phyloP scores from a whole-genome alignment of 495 filamentous ascomycete genomes.

The Penicillium atrosanguineum region DNA sequence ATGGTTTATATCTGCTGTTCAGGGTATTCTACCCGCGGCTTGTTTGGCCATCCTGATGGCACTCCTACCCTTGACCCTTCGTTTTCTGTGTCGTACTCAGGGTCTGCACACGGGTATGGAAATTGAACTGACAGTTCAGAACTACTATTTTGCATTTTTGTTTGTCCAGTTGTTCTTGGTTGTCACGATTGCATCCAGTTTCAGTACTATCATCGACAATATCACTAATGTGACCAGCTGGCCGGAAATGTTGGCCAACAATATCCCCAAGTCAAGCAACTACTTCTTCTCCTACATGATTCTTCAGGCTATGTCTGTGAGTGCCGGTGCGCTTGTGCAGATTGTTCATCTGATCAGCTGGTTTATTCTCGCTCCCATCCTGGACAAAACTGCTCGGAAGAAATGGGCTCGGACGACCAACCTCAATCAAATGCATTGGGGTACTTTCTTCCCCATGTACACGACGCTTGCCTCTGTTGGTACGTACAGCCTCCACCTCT shows the following conservation, averaged over 20 bases:
- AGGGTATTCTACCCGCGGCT: slow-evolving; percentile 81
- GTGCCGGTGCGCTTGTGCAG: slow-evolving; percentile 88
- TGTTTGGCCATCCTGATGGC: slow-evolving; percentile 77
- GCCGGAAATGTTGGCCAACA: slow-evolving; percentile 71
- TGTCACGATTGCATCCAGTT: slow-evolving; percentile 82
- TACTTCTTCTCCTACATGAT: slow-evolving; percentile 99
- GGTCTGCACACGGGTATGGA: slow-evolving; percentile 81
- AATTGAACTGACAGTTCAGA: slow-evolving; percentile 78
- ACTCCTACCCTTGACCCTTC: slow-evolving; percentile 75
- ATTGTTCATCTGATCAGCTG: slow-evolving; percentile 71
- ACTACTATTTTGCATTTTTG: slow-evolving; percentile 91
- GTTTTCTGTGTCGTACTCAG: slow-evolving; percentile 69
- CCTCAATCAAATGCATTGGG: slow-evolving; percentile 80
- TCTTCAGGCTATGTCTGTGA: slow-evolving; percentile 85
- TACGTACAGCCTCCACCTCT: slow-evolving; percentile 29
- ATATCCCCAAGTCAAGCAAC: slow-evolving; percentile 85
- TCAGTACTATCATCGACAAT: slow-evolving; percentile 62
- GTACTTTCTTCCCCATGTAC: slow-evolving; percentile 91
- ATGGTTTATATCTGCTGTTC: slow-evolving; percentile 67
- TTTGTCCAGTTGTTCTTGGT: slow-evolving; percentile 96
- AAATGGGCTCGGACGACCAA: slow-evolving; percentile 85
- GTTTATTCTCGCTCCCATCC: slow-evolving; percentile 72
- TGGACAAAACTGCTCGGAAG: slow-evolving; percentile 84
- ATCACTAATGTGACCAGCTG: slow-evolving; percentile 58
- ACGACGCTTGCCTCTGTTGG: slow-evolving; percentile 93